Evolutionary conservation across 768 basidiomycete species (phyloP).

Genomic region (Trichaptum fuscoviolaceum): DNA sequence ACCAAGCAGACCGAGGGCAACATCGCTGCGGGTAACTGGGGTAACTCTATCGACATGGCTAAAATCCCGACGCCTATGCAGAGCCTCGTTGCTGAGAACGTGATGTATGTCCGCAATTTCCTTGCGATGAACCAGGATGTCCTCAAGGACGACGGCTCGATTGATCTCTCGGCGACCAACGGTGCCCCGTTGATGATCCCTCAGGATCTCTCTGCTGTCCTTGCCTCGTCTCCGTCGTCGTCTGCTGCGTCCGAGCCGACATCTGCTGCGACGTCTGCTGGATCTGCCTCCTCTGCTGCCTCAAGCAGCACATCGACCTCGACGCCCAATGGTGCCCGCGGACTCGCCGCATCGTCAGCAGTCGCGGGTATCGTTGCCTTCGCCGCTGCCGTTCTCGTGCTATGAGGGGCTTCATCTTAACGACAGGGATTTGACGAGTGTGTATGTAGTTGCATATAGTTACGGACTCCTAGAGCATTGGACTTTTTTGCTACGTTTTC

Average conservation of each 20-base stretch:
- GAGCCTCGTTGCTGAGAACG: slow-evolving; percentile 47
- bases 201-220: slow-evolving; percentile 45
- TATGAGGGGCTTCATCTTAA: slow-evolving; percentile 28
- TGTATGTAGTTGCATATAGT: no score
- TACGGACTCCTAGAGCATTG: no score
- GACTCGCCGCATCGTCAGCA: slow-evolving; percentile 18
- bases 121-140: slow-evolving; percentile 47
- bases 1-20: slow-evolving; percentile 43
- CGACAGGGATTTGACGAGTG: background rate
- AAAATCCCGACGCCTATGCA: slow-evolving; percentile 52
- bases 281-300: slow-evolving; percentile 14
- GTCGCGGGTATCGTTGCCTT: slow-evolving; percentile 36
- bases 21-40: slow-evolving; percentile 50
- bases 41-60: slow-evolving; percentile 53
- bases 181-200: slow-evolving; percentile 53
- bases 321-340: slow-evolving; percentile 15
- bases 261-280: slow-evolving; percentile 21
- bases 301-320: slow-evolving; percentile 14
- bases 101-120: slow-evolving; percentile 42
- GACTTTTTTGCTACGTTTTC: no score
- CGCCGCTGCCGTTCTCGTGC: slow-evolving; percentile 34
- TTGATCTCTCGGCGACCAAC: slow-evolving; percentile 39
- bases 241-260: slow-evolving; percentile 22
- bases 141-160: slow-evolving; percentile 42
- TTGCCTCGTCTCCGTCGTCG: slow-evolving; percentile 31